phyloP scores from a whole-genome alignment of 768 basidiomycete genomes.

The Tulasnella sp. region DNA sequence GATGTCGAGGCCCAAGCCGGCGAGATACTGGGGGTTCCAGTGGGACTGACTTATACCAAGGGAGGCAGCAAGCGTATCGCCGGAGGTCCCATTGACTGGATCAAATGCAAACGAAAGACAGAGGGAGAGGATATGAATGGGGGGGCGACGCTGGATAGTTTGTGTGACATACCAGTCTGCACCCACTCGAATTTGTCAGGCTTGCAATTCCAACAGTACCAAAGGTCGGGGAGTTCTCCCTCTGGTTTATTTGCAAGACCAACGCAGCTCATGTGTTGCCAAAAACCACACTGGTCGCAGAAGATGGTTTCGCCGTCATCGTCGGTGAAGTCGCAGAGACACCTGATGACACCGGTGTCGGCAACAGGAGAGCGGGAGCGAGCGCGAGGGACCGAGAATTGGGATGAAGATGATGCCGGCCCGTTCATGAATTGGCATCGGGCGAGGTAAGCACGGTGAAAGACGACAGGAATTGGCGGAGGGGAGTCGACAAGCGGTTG shows the following conservation, averaged over 20 bases:
- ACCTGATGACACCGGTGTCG: slow-evolving; percentile 25
- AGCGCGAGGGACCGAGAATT: background rate
- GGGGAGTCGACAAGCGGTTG: too few relatives aligned
- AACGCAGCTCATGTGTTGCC: slow-evolving; percentile 35
- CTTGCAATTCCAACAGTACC: slow-evolving; percentile 9
- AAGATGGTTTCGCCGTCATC: slow-evolving; percentile 37
- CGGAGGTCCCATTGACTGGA: slow-evolving; percentile 6
- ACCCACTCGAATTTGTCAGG: slow-evolving; percentile 15
- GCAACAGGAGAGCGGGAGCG: background rate
- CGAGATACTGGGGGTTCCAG: slow-evolving; percentile 5
- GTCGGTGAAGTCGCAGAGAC: slow-evolving; percentile 32
- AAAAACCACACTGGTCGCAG: slow-evolving; percentile 33
- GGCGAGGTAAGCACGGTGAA: too few relatives aligned
- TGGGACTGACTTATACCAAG: slow-evolving; percentile 9
- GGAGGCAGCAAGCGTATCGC: slow-evolving; percentile 8
- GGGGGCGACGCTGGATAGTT: background rate
- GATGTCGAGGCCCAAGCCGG: slow-evolving; percentile 11
- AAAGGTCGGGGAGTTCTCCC: slow-evolving; percentile 12
- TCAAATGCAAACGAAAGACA: background rate
- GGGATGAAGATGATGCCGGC: background rate
- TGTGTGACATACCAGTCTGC: too few relatives aligned
- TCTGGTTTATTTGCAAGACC: slow-evolving; percentile 6
- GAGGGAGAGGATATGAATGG: background rate
- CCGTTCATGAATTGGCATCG: background rate
- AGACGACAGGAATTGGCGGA: too few relatives aligned